These are phyloP conservation scores for Skeletonema costatum DNA, from an alignment of 108 stramenopile genomes.

Conservation along the genomic window DNA sequence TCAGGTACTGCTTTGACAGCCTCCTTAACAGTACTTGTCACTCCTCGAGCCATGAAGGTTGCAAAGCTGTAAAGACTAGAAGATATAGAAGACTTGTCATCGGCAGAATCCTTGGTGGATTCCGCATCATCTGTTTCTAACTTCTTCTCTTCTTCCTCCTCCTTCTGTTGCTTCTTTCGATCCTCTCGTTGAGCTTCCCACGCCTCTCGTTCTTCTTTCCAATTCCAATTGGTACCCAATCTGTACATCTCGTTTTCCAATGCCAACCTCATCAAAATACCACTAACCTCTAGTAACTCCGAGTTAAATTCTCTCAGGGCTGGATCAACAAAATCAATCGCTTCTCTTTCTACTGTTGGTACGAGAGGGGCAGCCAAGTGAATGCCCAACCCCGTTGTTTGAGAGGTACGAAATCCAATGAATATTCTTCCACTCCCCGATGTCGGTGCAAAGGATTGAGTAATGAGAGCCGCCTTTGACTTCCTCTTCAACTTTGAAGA, in stretches of 20 bases:
- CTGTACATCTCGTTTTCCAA: conserved; percentile 68
- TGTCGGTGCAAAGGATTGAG: conserved; percentile 67
- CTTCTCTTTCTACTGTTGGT: conserved; percentile 85
- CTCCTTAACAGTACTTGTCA: conserved; percentile 62
- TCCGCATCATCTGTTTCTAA: conserved; percentile 14
- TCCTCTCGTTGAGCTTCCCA: conserved; percentile 32
- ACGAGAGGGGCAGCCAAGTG: conserved; percentile 80
- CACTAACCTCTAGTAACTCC: conserved; percentile 69
- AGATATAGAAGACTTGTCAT: conserved; percentile 19
- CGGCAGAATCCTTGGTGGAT: background rate
- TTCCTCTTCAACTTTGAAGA: conserved; percentile 3
- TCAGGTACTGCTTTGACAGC: conserved; percentile 47
- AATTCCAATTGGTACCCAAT: conserved; percentile 52
- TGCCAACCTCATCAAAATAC: conserved; percentile 62
- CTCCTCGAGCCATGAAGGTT: conserved; percentile 77
- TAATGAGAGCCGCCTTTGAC: conserved; percentile 40
- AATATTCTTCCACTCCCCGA: conserved; percentile 69
- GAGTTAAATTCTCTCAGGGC: conserved; percentile 70
- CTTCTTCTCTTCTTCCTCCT: conserved; percentile 1
- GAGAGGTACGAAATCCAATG: conserved; percentile 82
- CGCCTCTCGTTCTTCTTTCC: conserved; percentile 36
- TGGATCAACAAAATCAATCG: conserved; percentile 80
- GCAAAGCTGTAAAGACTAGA: conserved; percentile 75
- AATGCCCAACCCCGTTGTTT: conserved; percentile 80
- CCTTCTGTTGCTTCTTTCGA: conserved; percentile 6